Percentiles rank a stretch among this genome's conserved stretches.
phyloP scores from a whole-genome alignment of 306 rosid species.

The Phaseolus lunatus region DNA sequence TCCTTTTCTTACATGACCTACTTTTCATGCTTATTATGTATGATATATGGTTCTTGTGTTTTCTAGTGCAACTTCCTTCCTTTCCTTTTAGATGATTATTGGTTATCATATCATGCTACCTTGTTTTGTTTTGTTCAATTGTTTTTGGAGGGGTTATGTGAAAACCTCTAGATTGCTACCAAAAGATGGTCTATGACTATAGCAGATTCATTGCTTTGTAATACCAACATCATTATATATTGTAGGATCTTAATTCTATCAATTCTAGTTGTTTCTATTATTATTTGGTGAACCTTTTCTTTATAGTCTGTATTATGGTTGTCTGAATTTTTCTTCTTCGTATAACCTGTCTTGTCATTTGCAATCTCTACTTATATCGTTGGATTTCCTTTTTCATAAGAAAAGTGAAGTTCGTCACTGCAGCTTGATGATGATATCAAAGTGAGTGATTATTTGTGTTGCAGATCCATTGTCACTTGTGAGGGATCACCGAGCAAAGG shows the following conservation, averaged over 20 bases:
- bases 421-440: conserved; percentile 4
- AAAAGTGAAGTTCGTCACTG: conserved; percentile 25
- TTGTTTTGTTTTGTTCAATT: neutral
- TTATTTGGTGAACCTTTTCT: conserved; percentile 9
- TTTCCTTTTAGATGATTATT: neutral
- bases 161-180: neutral
- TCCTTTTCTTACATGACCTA: neutral
- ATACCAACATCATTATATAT: neutral
- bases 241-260: conserved; percentile 30
- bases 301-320: neutral
- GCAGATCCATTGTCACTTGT: conserved; percentile 95
- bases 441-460: conserved; percentile 35
- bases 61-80: neutral
- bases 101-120: neutral
- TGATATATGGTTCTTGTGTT: conserved; percentile 1
- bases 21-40: neutral
- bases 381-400: conserved; percentile 30
- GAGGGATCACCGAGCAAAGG: conserved; percentile 91
- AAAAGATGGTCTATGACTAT: neutral
- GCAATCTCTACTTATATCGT: neutral
- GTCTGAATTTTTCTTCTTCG: conserved; percentile 14
- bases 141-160: neutral
- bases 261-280: conserved; percentile 23
- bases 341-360: conserved; percentile 4
- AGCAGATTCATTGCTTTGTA: conserved; percentile 2